Base-by-base conservation (phyloP, 768 basidiomycete genomes). In the Auricularia auricula-judae region DNA sequence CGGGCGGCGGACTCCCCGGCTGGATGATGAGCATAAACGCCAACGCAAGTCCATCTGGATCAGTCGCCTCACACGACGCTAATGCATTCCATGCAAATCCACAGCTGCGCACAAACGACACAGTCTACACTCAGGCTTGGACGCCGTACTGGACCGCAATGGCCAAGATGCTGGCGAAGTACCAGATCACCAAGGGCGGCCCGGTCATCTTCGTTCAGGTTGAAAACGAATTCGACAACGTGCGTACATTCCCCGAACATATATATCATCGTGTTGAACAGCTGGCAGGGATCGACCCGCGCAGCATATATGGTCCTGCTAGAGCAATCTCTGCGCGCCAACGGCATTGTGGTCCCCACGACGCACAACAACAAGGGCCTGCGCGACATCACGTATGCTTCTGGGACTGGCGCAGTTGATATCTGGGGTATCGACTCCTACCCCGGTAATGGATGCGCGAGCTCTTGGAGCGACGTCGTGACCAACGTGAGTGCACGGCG, bases 151-250 rank as follows among this genome's bases (percentile, higher is more conserved):
- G 85, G 73, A 81, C 79, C 3, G 72, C 75, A 1, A 75, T 86
- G 10, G 75, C 80, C 3, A 76, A 78, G 62, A 74, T 84, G 39
- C 77, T 84, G 36, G 79, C 82, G 1, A 74, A 71, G 64, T 82
- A 85, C 67, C 83, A 86, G 70, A 80, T 86, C 66, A 80, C 81
- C 12, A 79, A 82, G 23, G 85, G 83, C 10, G 85, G 85, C 4
- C 84, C 85, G 81, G 81, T 82, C 65, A 80, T 79, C 44, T 75
- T 81, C 43, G 76, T 78, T 10, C 78, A 84, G 74, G 80, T 82
- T 4, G 84, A 84, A 67, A 85, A 85, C 65, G 84, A 85, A 69
- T 84, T 77, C 70, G 80, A 59, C 10, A 59, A 59, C 29, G 56
- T 59, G 34, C 18, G 56, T 35, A 5, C 23, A 8, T 10, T 29